Base-by-base conservation (phyloP, 2,329 filamentous ascomycete genomes). In the Tetracladium maxilliforme region DNA sequence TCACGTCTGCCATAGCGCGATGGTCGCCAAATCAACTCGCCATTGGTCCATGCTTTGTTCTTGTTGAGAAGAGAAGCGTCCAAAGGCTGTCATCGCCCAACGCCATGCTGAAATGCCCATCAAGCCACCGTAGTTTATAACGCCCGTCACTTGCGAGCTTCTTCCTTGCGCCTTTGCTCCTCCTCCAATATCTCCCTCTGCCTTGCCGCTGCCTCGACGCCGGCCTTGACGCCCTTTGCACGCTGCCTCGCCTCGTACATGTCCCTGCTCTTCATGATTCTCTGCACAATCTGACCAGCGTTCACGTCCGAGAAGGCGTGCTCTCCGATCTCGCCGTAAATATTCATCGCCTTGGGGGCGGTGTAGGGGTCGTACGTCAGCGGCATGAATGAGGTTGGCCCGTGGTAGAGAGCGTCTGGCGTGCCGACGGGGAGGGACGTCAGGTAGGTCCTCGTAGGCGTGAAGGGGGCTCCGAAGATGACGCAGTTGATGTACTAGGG, bases 181-280 rank as follows among this genome's bases (percentile, higher is more conserved):
- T 64, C 65, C 43, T 76, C 72, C 26, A 76, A 41, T 14, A 61
- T 45, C 52, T 83, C 76, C 31, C 70, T 57, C 37, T 65, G 51
- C 30, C 64, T 61, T 21, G 70, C 65, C 9, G 70, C 65, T 17
- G 66, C 70, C 49, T 95, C 90, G 0, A 70, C 67, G 23, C 74
- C 64, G 1, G 76, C 75, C 57, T 98, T 98, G 36, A 83, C 68
- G 8, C 86, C 79, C 58, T 98, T 98, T 38, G 77, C 73, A 26
- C 80, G 64, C 58, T 98, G 90, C 31, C 90, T 64, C 41, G 83
- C 90, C 55, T 95, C 87, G 49, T 94, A 98, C 44, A 82, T 66
- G 30, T 77, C 76, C 17, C 86, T 65, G 41, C 82, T 86, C 49
- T 74, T 79, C 61, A 95, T 62, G 45, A 98, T 98, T 16, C 90